Evolutionary conservation across 495 filamentous ascomycete genomes (phyloP).

Genomic region (Xylaria curta): DNA sequence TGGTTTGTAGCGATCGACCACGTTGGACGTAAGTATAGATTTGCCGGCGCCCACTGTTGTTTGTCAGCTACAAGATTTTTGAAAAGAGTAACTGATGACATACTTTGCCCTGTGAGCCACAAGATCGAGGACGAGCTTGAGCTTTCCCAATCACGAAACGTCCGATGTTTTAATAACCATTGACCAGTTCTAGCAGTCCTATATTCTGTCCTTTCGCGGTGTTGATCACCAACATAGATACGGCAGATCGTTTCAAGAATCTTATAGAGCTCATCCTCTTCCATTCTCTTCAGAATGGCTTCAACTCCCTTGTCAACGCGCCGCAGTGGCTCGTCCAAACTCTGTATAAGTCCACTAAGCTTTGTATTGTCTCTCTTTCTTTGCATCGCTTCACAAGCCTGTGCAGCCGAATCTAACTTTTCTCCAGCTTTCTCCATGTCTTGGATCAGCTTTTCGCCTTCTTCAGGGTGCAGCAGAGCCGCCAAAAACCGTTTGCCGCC

Average conservation of each 20-base stretch:
- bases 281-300: no score
- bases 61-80: background rate
- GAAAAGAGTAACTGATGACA: slow-evolving; percentile 29
- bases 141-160: slow-evolving; percentile 28
- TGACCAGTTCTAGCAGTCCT: slow-evolving; percentile 20
- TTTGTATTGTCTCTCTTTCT: background rate
- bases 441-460: background rate
- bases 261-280: no score
- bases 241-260: no score
- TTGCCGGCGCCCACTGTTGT: background rate
- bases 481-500: background rate
- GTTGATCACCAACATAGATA: slow-evolving; percentile 15
- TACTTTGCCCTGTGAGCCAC: slow-evolving; percentile 28
- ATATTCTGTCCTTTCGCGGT: background rate
- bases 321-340: slow-evolving; percentile 20
- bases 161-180: slow-evolving; percentile 28
- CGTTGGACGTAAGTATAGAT: background rate
- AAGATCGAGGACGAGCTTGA: slow-evolving; percentile 24
- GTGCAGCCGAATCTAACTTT: background rate
- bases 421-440: background rate
- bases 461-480: background rate
- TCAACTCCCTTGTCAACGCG: slow-evolving; percentile 19
- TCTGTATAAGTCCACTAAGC: background rate
- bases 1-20: slow-evolving; percentile 35
- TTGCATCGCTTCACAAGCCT: background rate